Percentiles rank a stretch among this genome's conserved stretches.
Conservation (phyloP, 2,329 filamentous ascomycete species). For the Lecanicillium sp. region DNA sequence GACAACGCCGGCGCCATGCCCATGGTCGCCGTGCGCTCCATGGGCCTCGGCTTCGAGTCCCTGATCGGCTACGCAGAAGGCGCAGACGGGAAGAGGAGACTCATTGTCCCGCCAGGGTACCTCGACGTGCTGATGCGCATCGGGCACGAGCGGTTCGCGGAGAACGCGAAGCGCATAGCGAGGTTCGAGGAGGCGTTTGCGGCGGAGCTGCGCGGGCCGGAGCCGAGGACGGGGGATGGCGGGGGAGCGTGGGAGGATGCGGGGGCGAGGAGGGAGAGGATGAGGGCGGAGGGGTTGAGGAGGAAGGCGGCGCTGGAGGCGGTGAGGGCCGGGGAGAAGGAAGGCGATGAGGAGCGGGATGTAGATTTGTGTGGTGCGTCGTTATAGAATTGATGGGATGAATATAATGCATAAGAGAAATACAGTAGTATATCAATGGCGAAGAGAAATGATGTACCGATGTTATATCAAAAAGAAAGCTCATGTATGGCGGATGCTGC, state of each 20-base stretch:
- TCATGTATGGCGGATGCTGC: too few species aligned
- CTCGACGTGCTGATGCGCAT: conserved; percentile 61
- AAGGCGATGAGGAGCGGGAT: conserved; percentile 16
- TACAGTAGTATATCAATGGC: too few species aligned
- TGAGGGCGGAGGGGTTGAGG: conserved; percentile 51
- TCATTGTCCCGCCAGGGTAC: conserved; percentile 59
- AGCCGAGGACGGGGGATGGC: conserved; percentile 23
- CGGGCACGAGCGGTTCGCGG: conserved; percentile 66
- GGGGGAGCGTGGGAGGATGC: conserved; percentile 51
- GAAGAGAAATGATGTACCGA: too few species aligned
- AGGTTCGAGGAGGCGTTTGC: conserved; percentile 53
- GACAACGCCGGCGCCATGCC: conserved; percentile 40
- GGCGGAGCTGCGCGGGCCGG: conserved; percentile 24
- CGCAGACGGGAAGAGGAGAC: conserved; percentile 32
- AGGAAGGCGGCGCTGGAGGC: conserved; percentile 39
- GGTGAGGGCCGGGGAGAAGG: conserved; percentile 14
- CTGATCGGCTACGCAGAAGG: conserved; percentile 56
- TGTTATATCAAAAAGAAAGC: too few species aligned
- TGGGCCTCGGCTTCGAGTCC: conserved; percentile 75
- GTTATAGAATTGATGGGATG: too few species aligned
- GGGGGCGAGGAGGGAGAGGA: conserved; percentile 45
- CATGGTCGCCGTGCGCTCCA: conserved; percentile 79
- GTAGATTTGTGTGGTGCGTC: background rate
- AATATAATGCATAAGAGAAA: too few species aligned
- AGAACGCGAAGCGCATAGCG: conserved; percentile 62